Conservation (phyloP, 768 basidiomycete genomes). For the Leccinum aurantiacum region DNA sequence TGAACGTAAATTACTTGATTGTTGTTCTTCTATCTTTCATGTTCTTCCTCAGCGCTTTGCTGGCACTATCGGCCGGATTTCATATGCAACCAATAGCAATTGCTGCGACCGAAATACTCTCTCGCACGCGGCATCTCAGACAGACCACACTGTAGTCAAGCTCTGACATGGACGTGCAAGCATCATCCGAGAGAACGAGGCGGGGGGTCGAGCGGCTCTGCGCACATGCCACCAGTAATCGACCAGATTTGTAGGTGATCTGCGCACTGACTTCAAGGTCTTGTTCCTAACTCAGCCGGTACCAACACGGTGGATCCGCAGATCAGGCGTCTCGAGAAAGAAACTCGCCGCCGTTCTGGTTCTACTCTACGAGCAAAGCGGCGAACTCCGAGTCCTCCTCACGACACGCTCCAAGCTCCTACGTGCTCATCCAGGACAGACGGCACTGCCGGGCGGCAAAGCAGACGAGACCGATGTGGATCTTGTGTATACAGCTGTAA, state of each 20-base stretch:
- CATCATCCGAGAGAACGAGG: constrained; percentile 20
- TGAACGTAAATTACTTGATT: constrained; percentile 11
- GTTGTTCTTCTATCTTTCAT: constrained; percentile 1
- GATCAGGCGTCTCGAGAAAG: constrained; percentile 34
- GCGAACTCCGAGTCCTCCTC: constrained; percentile 69
- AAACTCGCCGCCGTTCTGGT: constrained; percentile 78
- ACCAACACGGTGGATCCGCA: constrained; percentile 11
- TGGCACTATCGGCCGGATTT: not conserved
- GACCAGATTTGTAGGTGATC: constrained; percentile 53
- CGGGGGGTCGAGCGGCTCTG: constrained; percentile 43
- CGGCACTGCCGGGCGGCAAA: constrained; percentile 82
- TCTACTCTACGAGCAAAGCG: constrained; percentile 70
- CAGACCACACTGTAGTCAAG: not conserved
- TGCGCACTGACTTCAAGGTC: not conserved
- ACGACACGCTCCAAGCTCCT: constrained; percentile 82
- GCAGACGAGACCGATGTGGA: constrained; percentile 64
- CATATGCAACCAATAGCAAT: not conserved
- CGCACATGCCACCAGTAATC: constrained; percentile 23
- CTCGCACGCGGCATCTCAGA: not conserved
- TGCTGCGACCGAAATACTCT: not conserved
- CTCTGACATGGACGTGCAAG: constrained; percentile 13
- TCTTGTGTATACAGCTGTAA: constrained; percentile 72
- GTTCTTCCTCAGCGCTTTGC: not conserved
- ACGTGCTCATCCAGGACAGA: constrained; percentile 76
- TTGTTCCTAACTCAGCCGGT: not conserved